phyloP scores from a whole-genome alignment of 1,139 yeast genomes.

The Yamadazyma mexicana region DNA sequence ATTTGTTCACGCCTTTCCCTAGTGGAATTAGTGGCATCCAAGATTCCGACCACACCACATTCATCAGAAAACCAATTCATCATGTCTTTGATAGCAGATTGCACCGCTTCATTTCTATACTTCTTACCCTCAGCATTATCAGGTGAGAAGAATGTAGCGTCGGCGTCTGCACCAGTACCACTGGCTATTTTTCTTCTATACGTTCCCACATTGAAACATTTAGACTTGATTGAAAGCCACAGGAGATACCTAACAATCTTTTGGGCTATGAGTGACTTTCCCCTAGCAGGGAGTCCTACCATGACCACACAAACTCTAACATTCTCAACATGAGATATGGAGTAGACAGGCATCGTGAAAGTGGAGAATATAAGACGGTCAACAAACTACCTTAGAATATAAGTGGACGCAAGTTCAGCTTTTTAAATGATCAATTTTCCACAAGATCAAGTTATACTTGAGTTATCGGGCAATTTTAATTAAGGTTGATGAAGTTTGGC shows the following conservation, averaged over 20 bases:
- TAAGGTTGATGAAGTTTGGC: neutral
- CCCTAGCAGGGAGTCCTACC: conserved; percentile 74
- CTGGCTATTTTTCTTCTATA: conserved; percentile 66
- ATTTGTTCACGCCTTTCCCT: conserved; percentile 68
- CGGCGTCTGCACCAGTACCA: conserved; percentile 21
- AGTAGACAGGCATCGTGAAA: conserved; percentile 63
- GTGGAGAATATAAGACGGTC: neutral
- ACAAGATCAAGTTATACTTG: too few relatives aligned
- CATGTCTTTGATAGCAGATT: conserved; percentile 77
- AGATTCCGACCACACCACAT: conserved; percentile 84
- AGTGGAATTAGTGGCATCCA: conserved; percentile 84
- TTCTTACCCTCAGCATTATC: conserved; percentile 62
- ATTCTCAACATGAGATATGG: conserved; percentile 70
- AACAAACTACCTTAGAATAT: too few relatives aligned
- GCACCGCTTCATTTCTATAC: conserved; percentile 68
- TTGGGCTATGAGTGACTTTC: conserved; percentile 78
- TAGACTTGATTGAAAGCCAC: conserved; percentile 87
- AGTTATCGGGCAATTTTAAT: neutral
- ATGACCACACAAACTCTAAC: conserved; percentile 73
- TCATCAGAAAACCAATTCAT: conserved; percentile 82
- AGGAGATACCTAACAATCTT: conserved; percentile 84
- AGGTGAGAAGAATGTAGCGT: conserved; percentile 77
- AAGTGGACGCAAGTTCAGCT: too few relatives aligned
- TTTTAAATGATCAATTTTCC: too few relatives aligned
- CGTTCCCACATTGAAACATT: conserved; percentile 86